phyloP scores from a whole-genome alignment of 192 early-diverging fungal genomes.

The Nowakowskiella sp. region DNA sequence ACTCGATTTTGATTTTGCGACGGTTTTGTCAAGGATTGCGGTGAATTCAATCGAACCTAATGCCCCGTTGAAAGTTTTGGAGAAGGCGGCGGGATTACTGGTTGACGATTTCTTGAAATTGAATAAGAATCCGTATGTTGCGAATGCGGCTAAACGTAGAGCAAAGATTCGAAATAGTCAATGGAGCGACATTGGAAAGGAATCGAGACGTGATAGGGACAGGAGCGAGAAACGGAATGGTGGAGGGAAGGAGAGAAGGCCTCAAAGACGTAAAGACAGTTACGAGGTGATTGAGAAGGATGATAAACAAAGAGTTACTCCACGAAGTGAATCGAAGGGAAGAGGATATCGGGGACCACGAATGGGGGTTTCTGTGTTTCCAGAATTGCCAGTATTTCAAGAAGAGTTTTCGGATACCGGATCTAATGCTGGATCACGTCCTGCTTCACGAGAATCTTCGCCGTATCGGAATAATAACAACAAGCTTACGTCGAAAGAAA shows the following conservation, averaged over 20 bases:
- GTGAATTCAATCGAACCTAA: neutral
- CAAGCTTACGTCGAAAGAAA: too few species aligned
- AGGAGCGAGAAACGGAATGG: neutral
- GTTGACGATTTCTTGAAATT: neutral
- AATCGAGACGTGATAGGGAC: neutral
- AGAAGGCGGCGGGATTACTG: neutral
- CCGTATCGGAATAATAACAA: too few species aligned
- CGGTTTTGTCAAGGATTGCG: neutral
- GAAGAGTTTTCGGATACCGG: too few species aligned
- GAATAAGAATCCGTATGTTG: neutral
- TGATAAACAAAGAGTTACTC: neutral
- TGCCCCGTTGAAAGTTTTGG: neutral
- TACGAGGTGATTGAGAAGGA: neutral
- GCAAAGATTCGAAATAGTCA: neutral
- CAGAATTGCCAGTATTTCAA: too few species aligned
- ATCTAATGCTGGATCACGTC: too few species aligned
- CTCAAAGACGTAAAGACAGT: too few species aligned
- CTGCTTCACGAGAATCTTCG: too few species aligned
- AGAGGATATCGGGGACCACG: too few species aligned
- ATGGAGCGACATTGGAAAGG: neutral
- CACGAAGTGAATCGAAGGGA: neutral
- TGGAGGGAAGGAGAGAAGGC: neutral
- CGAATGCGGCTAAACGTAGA: neutral
- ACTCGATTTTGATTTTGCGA: neutral
- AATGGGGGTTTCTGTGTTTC: too few species aligned